A percentile compares a stretch with the other conserved stretches of the same genome.
Evolutionary conservation across 2,329 filamentous ascomycete genomes (phyloP).

Genomic region (Ophiostoma novo-ulmi): DNA sequence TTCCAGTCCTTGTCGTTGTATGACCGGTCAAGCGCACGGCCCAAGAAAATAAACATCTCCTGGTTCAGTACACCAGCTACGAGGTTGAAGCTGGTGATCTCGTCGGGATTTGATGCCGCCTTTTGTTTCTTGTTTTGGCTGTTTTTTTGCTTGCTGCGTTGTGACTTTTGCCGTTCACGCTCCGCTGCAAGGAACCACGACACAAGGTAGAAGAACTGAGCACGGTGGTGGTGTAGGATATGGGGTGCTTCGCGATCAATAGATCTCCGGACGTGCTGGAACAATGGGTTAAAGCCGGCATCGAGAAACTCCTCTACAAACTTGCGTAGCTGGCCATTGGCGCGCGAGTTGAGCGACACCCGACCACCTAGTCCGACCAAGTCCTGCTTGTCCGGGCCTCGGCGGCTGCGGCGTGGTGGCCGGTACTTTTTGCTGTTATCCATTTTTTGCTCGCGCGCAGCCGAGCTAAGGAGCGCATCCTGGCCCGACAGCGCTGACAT

Average conservation of each 20-base stretch:
- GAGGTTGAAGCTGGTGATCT: constrained; percentile 73
- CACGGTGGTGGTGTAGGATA: constrained; percentile 67
- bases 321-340: constrained; percentile 67
- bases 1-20: constrained; percentile 82
- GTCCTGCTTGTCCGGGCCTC: constrained; percentile 62
- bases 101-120: constrained; percentile 35
- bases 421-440: constrained; percentile 87
- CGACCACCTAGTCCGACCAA: constrained; percentile 58
- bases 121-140: constrained; percentile 29
- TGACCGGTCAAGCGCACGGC: constrained; percentile 71
- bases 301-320: constrained; percentile 95
- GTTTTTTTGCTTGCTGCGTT: constrained; percentile 40
- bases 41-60: constrained; percentile 87
- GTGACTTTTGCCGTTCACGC: constrained; percentile 60
- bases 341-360: constrained; percentile 62
- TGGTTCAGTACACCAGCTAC: constrained; percentile 88
- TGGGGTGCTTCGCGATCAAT: constrained; percentile 86
- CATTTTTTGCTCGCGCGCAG: constrained; percentile 76
- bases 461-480: constrained; percentile 68
- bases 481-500: constrained; percentile 85
- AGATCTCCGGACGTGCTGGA: constrained; percentile 77
- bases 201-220: constrained; percentile 87
- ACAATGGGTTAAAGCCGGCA: constrained; percentile 88
- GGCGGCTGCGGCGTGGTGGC: constrained; percentile 62
- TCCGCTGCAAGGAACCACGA: constrained; percentile 92